A percentile compares a stretch with the other conserved stretches of the same genome.
Conservation (phyloP, 805 yeast species). For the Suhomyces faveliae region DNA sequence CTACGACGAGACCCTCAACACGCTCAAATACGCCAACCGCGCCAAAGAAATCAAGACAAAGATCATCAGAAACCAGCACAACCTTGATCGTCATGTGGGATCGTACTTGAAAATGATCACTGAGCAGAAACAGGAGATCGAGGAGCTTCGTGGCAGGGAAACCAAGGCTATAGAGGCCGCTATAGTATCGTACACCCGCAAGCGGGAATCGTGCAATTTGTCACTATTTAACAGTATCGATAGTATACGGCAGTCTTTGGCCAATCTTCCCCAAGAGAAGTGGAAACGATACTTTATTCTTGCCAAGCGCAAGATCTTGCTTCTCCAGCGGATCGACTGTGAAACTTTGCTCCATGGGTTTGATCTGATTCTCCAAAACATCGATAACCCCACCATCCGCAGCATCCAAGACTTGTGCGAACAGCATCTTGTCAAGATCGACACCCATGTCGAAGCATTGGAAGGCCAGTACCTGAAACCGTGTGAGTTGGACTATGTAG, state of each 20-base stretch:
- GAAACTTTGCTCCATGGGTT: slow-evolving; percentile 11
- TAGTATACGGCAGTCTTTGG: slow-evolving; percentile 39
- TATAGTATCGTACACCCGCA: slow-evolving; percentile 30
- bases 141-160: slow-evolving; percentile 60
- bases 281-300: slow-evolving; percentile 43
- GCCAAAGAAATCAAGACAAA: slow-evolving; percentile 90
- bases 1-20: slow-evolving; percentile 90
- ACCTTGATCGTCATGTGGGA: slow-evolving; percentile 78
- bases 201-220: slow-evolving; percentile 38
- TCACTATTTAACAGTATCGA: slow-evolving; percentile 43
- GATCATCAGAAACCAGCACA: slow-evolving; percentile 67
- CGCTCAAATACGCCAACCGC: slow-evolving; percentile 86
- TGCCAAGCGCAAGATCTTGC: slow-evolving; percentile 47
- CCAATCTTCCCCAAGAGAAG: slow-evolving; percentile 44
- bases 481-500: slow-evolving; percentile 52
- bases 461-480: slow-evolving; percentile 50
- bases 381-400: not conserved
- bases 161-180: slow-evolving; percentile 38
- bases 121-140: slow-evolving; percentile 74
- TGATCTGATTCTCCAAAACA: not conserved
- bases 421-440: slow-evolving; percentile 36
- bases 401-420: slow-evolving; percentile 19
- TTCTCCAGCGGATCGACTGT: slow-evolving; percentile 44
- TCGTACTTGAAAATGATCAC: slow-evolving; percentile 81
- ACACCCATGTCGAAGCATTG: slow-evolving; percentile 48